These are phyloP conservation scores for Quercus mongolica DNA, from an alignment of 306 rosid genomes.

Conservation along the genomic window DNA sequence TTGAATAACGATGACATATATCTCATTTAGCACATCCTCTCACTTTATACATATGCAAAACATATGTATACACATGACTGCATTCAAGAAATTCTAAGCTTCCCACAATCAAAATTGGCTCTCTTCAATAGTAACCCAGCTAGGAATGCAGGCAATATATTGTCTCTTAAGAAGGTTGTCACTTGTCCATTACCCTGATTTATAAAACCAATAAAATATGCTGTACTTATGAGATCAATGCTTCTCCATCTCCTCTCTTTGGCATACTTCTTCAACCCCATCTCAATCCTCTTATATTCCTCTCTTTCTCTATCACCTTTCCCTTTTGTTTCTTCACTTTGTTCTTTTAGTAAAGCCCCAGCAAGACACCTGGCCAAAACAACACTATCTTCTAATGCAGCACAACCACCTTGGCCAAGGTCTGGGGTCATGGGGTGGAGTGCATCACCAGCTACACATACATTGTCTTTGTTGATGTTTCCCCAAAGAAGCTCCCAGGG, in stretches of 20 bases:
- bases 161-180: not conserved
- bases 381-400: conserved; percentile 59
- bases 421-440: conserved; percentile 72
- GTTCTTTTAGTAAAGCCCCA: conserved; percentile 2
- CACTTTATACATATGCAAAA: too few relatives aligned
- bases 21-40: too few relatives aligned
- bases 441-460: conserved; percentile 68
- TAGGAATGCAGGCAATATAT: not conserved
- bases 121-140: not conserved
- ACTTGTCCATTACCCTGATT: not conserved
- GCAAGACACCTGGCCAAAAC: conserved; percentile 28
- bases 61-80: too few relatives aligned
- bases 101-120: not conserved
- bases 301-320: not conserved
- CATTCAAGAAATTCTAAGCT: not conserved
- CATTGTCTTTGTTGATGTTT: conserved; percentile 52
- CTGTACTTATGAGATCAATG: not conserved
- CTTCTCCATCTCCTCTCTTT: conserved; percentile 12
- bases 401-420: conserved; percentile 60
- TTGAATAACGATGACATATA: too few relatives aligned
- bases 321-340: not conserved
- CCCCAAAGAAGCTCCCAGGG: conserved; percentile 67
- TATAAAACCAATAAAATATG: not conserved
- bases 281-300: conserved; percentile 15
- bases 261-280: conserved; percentile 31